These are phyloP conservation scores for Pythium guiyangense DNA, from an alignment of 352 stramenopile genomes.

Conservation along the genomic window DNA sequence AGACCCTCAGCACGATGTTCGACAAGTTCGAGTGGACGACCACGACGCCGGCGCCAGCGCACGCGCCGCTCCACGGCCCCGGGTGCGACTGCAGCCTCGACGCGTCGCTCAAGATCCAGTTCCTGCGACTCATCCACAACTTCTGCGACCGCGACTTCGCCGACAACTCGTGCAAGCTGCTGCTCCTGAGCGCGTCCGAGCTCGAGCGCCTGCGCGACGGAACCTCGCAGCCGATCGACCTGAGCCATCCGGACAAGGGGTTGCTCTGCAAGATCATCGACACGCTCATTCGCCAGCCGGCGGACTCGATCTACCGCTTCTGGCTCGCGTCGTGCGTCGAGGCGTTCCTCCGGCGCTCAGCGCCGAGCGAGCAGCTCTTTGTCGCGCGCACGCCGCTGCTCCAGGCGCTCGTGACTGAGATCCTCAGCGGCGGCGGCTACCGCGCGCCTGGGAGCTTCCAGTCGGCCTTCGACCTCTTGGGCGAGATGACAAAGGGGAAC, in stretches of 20 bases:
- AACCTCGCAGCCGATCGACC: slow-evolving; percentile 44
- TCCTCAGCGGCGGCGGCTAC: slow-evolving; percentile 76
- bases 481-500: slow-evolving; percentile 95
- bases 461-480: slow-evolving; percentile 94
- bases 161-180: slow-evolving; percentile 75
- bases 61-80: slow-evolving; percentile 66
- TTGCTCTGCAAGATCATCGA: slow-evolving; percentile 90
- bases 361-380: slow-evolving; percentile 88
- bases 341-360: slow-evolving; percentile 89
- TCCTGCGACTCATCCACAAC: slow-evolving; percentile 94
- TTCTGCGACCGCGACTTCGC: slow-evolving; percentile 94
- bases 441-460: slow-evolving; percentile 91
- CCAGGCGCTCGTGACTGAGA: slow-evolving; percentile 83
- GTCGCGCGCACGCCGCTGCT: slow-evolving; percentile 87
- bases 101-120: slow-evolving; percentile 94
- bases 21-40: slow-evolving; percentile 89
- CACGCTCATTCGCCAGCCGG: slow-evolving; percentile 86
- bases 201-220: slow-evolving; percentile 43
- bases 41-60: slow-evolving; percentile 31
- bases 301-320: slow-evolving; percentile 94
- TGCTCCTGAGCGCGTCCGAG: slow-evolving; percentile 73
- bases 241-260: slow-evolving; percentile 69
- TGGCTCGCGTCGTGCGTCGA: slow-evolving; percentile 96
- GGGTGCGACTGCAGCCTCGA: slow-evolving; percentile 95
- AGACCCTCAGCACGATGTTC: slow-evolving; percentile 93